Base-by-base conservation (phyloP, 495 filamentous ascomycete genomes). In the Penicillium pulvis region DNA sequence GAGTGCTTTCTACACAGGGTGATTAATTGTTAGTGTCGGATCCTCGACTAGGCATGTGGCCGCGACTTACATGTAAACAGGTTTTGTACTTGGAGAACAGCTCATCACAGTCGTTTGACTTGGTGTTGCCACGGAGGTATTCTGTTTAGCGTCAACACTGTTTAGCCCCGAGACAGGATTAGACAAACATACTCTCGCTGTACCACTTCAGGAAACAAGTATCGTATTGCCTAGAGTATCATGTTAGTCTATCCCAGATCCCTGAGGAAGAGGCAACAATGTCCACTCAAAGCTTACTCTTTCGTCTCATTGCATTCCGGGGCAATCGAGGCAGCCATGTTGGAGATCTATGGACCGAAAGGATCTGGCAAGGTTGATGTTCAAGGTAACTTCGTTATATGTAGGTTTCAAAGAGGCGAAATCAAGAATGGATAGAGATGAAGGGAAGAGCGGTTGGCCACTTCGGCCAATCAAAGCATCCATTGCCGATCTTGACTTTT, bases 171-270 rank as follows among this genome's bases (percentile, higher is more conserved):
- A 19, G 26, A 56, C 23, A 41, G 39, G 23, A 7, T 8, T 26
- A n/a, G 10, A 20, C 5, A 24, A 12, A 39, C 87, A 51, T 79
- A 93, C 92, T 96, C 72, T 97, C 92, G 66, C 91, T 96, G 73
- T 96, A 97, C 92, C 92, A 97, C 71, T 93, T 95, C 43, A 97
- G 74, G 64, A 97, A 97, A 73, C 92, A 97, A 47, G 85, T 90
- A 67, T 97, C 92, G 70, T 97, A 97, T 67, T 86, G 89, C 62
- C 89, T 91, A 56, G 9, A 31, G 51, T 42, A 10, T 8, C 3
- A 50, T 30, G 39, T 78, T 58, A 75, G 66, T 59, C 16, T 5
- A 19, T 17, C 24, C 11, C 5, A 3, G 28, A 36, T 11, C 23
- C 39, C n/a, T 9, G 19, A 30, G 0, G 41, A 57, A 20, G 42